phyloP scores from a whole-genome alignment of 2,329 filamentous ascomycete genomes.

The Arthrobotrys entomopaga region DNA sequence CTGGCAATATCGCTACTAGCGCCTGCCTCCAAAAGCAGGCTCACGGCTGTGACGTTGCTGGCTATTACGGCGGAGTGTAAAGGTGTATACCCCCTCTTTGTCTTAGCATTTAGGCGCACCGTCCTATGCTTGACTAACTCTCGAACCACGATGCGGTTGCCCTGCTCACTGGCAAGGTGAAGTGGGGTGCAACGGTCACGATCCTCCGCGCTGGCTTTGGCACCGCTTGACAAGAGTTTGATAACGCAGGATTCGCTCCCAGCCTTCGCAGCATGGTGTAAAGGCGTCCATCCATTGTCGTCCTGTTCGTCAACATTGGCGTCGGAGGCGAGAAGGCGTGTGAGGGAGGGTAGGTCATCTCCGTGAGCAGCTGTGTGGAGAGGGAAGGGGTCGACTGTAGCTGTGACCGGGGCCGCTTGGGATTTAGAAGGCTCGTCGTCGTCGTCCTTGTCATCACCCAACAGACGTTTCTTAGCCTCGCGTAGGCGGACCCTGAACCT shows the following conservation, averaged over 20 bases:
- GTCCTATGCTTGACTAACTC: slow-evolving; percentile 14
- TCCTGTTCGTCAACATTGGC: slow-evolving; percentile 9
- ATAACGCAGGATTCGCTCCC: slow-evolving; percentile 22
- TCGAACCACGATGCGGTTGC: slow-evolving; percentile 23
- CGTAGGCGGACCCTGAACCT: slow-evolving; percentile 2
- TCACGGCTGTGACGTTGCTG: slow-evolving; percentile 7
- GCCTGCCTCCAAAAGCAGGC: slow-evolving; percentile 19
- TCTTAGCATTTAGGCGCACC: slow-evolving; percentile 17
- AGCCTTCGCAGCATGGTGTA: slow-evolving; percentile 14
- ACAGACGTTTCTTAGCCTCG: slow-evolving; percentile 15
- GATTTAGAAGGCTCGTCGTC: slow-evolving; percentile 4
- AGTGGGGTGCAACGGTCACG: slow-evolving; percentile 17
- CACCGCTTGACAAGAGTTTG: slow-evolving; percentile 22
- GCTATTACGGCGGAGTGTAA: slow-evolving; percentile 16
- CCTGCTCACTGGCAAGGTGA: slow-evolving; percentile 26
- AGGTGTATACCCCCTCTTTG: slow-evolving; percentile 8
- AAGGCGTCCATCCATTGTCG: slow-evolving; percentile 8
- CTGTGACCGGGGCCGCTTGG: slow-evolving; percentile 6
- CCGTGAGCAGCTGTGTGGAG: slow-evolving; percentile 14
- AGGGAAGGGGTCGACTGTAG: slow-evolving; percentile 8
- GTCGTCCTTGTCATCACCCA: slow-evolving; percentile 14
- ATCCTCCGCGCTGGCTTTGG: slow-evolving; percentile 18
- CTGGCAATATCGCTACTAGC: slow-evolving; percentile 6
- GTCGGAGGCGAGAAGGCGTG: slow-evolving; percentile 10
- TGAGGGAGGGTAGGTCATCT: slow-evolving; percentile 19